Conservation (phyloP, 1,139 yeast genomes). For the Debaryomycetaceae sp. region DNA sequence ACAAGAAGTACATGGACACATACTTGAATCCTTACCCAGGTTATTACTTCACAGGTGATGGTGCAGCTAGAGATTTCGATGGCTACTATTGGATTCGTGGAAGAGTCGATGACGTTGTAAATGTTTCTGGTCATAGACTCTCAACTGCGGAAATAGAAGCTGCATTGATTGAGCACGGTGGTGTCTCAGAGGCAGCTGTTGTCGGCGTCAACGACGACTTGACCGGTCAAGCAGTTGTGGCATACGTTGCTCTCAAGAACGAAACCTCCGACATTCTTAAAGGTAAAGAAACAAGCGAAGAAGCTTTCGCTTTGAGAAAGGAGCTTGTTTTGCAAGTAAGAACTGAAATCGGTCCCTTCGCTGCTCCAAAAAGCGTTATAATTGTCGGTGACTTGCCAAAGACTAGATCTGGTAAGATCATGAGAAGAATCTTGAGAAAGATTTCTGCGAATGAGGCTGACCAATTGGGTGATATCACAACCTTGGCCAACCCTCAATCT, state of each 20-base stretch:
- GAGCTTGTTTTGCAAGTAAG: conserved; percentile 85
- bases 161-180: conserved; percentile 73
- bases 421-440: conserved; percentile 97
- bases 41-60: conserved; percentile 96
- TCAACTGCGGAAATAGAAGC: conserved; percentile 98
- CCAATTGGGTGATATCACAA: conserved; percentile 88
- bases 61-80: conserved; percentile 96
- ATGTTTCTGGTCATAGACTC: conserved; percentile 95
- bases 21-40: conserved; percentile 96
- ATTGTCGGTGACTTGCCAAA: conserved; percentile 91
- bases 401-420: conserved; percentile 97
- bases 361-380: conserved; percentile 91
- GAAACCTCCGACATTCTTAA: conserved; percentile 37
- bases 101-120: conserved; percentile 97
- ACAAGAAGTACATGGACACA: conserved; percentile 85
- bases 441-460: conserved; percentile 86
- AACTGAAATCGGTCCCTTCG: conserved; percentile 95
- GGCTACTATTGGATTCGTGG: conserved; percentile 99
- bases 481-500: conserved; percentile 83
- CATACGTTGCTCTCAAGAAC: conserved; percentile 83
- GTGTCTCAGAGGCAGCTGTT: conserved; percentile 91
- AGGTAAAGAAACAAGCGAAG: conserved; percentile 48
- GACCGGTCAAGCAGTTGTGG: conserved; percentile 97
- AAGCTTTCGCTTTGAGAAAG: conserved; percentile 64
- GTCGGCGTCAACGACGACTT: conserved; percentile 93